Evolutionary conservation across 2,329 filamentous ascomycete species (phyloP).

Genomic region (Simplicillium sp.): DNA sequence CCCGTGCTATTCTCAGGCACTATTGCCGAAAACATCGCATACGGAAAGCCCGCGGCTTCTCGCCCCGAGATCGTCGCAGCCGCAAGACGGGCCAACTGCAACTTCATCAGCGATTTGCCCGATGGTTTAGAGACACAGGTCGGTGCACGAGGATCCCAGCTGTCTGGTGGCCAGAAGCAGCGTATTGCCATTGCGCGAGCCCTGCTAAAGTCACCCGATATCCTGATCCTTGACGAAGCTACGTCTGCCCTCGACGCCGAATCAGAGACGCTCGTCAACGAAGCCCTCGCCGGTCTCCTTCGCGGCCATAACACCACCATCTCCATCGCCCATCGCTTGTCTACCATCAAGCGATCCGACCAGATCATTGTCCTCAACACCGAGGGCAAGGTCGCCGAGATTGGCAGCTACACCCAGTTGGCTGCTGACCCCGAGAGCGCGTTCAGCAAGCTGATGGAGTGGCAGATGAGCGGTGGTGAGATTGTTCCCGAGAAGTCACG

Average conservation of each 20-base stretch:
- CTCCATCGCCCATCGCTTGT: conserved; percentile 90
- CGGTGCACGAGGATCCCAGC: conserved; percentile 85
- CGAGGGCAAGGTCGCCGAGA: conserved; percentile 84
- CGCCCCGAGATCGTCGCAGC: conserved; percentile 75
- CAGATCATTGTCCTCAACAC: conserved; percentile 84
- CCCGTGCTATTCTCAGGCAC: conserved; percentile 85
- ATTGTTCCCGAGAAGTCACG: conserved; percentile 30
- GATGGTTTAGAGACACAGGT: conserved; percentile 92
- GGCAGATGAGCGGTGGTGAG: conserved; percentile 90
- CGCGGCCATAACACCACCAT: conserved; percentile 90
- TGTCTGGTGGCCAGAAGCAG: conserved; percentile 95
- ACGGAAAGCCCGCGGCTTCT: conserved; percentile 73
- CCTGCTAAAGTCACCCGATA: conserved; percentile 90
- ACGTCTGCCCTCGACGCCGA: conserved; percentile 97
- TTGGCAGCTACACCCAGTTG: conserved; percentile 73
- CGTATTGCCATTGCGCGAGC: conserved; percentile 94
- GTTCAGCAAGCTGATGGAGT: conserved; percentile 95
- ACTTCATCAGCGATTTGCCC: conserved; percentile 93
- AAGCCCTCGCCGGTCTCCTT: conserved; percentile 72
- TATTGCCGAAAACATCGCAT: conserved; percentile 83
- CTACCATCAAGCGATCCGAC: conserved; percentile 93
- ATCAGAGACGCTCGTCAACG: conserved; percentile 92
- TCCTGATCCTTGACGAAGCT: conserved; percentile 94
- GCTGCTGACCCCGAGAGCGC: conserved; percentile 66
- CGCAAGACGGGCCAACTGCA: conserved; percentile 86